Percentiles rank a stretch among this genome's conserved stretches.
phyloP scores from a whole-genome alignment of 2,329 filamentous ascomycete genomes.

The Hypoxylon rubiginosum region DNA sequence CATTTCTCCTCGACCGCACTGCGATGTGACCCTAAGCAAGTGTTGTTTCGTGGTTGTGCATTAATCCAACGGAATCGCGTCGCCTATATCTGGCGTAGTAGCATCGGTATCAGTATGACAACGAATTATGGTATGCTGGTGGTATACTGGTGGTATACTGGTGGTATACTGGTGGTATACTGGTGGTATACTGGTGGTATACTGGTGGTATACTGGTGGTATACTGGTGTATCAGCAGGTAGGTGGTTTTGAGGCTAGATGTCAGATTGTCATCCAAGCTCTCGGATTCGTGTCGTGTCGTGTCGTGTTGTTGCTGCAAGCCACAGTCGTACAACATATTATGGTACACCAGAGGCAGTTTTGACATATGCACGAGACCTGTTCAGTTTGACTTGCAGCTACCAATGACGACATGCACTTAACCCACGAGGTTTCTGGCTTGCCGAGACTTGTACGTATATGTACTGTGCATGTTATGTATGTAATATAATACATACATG shows the following conservation, averaged over 20 bases:
- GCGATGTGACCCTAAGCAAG: not conserved
- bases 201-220: too few species aligned
- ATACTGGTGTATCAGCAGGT: not conserved
- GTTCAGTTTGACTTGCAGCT: slow-evolving; percentile 3
- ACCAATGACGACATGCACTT: slow-evolving; percentile 23
- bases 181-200: too few species aligned
- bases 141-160: too few species aligned
- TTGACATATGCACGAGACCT: not conserved
- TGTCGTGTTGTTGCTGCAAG: slow-evolving; percentile 1
- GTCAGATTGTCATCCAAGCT: slow-evolving; percentile 10
- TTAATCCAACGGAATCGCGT: not conserved
- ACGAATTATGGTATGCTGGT: not conserved
- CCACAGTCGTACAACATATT: slow-evolving; percentile 1
- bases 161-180: too few species aligned
- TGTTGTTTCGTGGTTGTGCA: not conserved
- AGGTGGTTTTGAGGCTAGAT: slow-evolving; percentile 5
- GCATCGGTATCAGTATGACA: slow-evolving; percentile 3
- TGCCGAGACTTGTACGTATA: not conserved
- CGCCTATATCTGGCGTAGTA: slow-evolving; percentile 1
- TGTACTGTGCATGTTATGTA: not conserved
- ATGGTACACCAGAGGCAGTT: not conserved
- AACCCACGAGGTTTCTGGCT: slow-evolving; percentile 8
- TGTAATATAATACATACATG: not conserved
- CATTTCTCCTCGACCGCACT: slow-evolving; percentile 51
- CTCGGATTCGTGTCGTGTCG: slow-evolving; percentile 9